Conservation (phyloP, 441 rosid species). For the Aquilaria agallochum region DNA sequence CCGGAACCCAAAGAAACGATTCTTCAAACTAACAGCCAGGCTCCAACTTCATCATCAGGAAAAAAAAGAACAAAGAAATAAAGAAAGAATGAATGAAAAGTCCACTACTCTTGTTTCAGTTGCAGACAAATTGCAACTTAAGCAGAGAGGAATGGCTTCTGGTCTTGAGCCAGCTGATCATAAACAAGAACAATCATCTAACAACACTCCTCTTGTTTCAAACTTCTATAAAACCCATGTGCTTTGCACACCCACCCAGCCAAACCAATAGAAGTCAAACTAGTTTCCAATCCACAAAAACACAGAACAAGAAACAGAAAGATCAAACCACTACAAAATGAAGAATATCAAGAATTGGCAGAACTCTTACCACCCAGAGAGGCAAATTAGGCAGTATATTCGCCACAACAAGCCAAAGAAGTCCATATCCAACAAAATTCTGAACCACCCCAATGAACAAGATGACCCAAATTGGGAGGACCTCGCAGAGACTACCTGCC, state of each 20-base stretch:
- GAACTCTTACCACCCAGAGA: slow-evolving; percentile 71
- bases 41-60: no score
- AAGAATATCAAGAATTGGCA: background rate
- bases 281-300: background rate
- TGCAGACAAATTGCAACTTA: no score
- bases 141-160: background rate
- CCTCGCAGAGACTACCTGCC: slow-evolving; percentile 59
- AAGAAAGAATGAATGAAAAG: no score
- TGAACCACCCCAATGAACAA: slow-evolving; percentile 56
- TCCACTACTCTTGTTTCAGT: no score
- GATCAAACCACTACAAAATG: background rate
- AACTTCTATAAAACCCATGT: slow-evolving; percentile 1
- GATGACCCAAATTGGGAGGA: slow-evolving; percentile 57
- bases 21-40: no score
- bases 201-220: no score
- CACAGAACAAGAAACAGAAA: background rate
- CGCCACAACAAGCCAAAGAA: slow-evolving; percentile 65
- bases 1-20: no score
- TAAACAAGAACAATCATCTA: background rate
- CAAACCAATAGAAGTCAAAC: slow-evolving; percentile 4
- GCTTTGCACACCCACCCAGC: background rate
- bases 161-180: background rate
- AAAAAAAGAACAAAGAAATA: no score
- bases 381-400: slow-evolving; percentile 51
- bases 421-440: slow-evolving; percentile 66